Evolutionary conservation across 139 green algal genomes (phyloP).

Genomic region (Chloropicon primus): DNA sequence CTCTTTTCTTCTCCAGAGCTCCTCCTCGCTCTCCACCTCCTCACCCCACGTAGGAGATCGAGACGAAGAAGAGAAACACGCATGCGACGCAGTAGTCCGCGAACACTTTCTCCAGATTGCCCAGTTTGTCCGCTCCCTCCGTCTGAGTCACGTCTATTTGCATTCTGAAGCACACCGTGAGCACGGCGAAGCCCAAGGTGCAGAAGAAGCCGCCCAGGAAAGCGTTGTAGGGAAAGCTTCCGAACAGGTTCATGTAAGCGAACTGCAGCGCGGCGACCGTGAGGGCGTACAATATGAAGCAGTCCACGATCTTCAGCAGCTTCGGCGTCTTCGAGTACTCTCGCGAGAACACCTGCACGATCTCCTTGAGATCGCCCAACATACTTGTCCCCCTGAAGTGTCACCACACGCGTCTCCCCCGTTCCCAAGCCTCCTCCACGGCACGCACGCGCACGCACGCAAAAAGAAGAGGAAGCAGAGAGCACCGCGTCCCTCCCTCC

Average conservation of each 20-base stretch:
- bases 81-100: slow-evolving; percentile 62
- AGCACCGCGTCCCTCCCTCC: too few relatives aligned
- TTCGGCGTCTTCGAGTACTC: slow-evolving; percentile 59
- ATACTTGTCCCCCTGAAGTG: background rate
- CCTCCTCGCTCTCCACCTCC: too few relatives aligned
- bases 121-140: slow-evolving; percentile 4
- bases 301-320: slow-evolving; percentile 56
- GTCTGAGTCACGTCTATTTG: slow-evolving; percentile 30
- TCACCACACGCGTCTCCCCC: too few relatives aligned
- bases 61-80: slow-evolving; percentile 46
- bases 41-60: slow-evolving; percentile 68
- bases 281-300: slow-evolving; percentile 43
- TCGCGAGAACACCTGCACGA: slow-evolving; percentile 13
- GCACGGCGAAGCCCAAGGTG: slow-evolving; percentile 54
- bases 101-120: slow-evolving; percentile 49
- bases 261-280: slow-evolving; percentile 44
- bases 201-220: slow-evolving; percentile 65
- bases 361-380: background rate
- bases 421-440: too few relatives aligned
- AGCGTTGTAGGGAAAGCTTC: slow-evolving; percentile 77
- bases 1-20: too few relatives aligned
- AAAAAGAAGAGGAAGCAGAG: too few relatives aligned
- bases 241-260: slow-evolving; percentile 53
- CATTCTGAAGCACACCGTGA: slow-evolving; percentile 65
- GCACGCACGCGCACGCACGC: too few relatives aligned